Evolutionary conservation across 2,329 filamentous ascomycete species (phyloP), one percentile per base, ranked within the genome.

Genomic region (Colletotrichum cordylinicola): DNA sequence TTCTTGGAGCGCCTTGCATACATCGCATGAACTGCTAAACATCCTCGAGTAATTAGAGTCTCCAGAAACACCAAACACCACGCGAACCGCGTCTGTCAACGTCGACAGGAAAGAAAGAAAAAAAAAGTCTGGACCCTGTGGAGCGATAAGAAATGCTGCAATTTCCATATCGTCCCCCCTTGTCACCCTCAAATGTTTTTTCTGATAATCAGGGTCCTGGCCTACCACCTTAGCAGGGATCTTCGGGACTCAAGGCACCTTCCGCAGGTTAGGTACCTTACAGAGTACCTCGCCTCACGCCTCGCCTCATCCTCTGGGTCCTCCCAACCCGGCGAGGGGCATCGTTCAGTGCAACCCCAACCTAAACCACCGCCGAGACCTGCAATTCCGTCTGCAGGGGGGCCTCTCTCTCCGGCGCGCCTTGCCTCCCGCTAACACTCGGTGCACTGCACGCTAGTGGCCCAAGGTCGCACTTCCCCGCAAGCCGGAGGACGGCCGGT

Each of bases 401-500:
- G 35, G n/a, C 43, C 43, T 21, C 37, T 12, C 62, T 31, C 62
- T 67, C 69, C 55, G 15, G 24, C 31, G 39, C 43, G 61, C 72
- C 55, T 72, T 62, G 12, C 69, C 62, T 72, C 55, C 69, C 56
- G 62, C 62, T 75, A 72, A 48, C 65, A 60, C 39, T 37, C 43
- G 55, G 58, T 58, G 55, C n/a, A 6, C 73, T 69, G 73, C 64
- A 65, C 48, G 29, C 58, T 52, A 69, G 70, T 55, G 74, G 70
- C 37, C 56, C 74, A 69, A 74, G 74, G 29, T 74, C 58, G 70
- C 74, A 76, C 65, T 76, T 76, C 70, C 74, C 74, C 74, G 74
- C 65, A 55, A 52, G 24, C 69, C 56, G 64, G 64, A 61, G 33
- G 69, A 52, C 58, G 70, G 43, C 21, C 35, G 62, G 56, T 65